A percentile compares a stretch with the other conserved stretches of the same genome.
Evolutionary conservation across 2,329 filamentous ascomycete species (phyloP).

Genomic region (Pseudogymnoascus sp.): DNA sequence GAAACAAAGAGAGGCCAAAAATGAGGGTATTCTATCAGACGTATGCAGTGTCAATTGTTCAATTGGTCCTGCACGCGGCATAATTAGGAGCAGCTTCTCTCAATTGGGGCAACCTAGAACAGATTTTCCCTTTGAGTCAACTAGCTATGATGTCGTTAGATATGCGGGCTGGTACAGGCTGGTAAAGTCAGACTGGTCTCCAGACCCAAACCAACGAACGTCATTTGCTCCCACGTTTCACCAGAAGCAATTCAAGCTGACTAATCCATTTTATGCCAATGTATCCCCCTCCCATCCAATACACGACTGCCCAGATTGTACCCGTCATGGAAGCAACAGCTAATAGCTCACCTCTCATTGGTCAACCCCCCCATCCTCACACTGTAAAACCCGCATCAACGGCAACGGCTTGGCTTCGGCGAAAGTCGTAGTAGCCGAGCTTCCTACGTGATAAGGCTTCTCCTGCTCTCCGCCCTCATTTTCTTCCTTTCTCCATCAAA

Average conservation of each 20-base stretch:
- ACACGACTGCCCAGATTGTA: not conserved
- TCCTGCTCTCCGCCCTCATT: conserved; percentile 7
- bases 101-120: not conserved
- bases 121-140: not conserved
- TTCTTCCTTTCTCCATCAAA: conserved; percentile 14
- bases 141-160: conserved; percentile 6
- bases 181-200: conserved; percentile 4
- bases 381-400: conserved; percentile 10
- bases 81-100: not conserved
- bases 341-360: not conserved
- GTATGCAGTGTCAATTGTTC: not conserved
- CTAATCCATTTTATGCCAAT: conserved; percentile 7
- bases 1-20: not conserved
- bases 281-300: not conserved
- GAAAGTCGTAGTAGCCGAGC: conserved; percentile 11
- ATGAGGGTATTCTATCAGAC: not conserved
- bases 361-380: not conserved
- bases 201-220: not conserved
- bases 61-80: not conserved
- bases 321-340: conserved; percentile 5
- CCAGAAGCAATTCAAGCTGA: not conserved
- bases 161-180: not conserved
- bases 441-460: conserved; percentile 11
- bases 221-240: conserved; percentile 10
- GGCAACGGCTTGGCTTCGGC: conserved; percentile 10